phyloP scores from a whole-genome alignment of 1,284 basidiomycete species.

The Moesziomyces sp. region DNA sequence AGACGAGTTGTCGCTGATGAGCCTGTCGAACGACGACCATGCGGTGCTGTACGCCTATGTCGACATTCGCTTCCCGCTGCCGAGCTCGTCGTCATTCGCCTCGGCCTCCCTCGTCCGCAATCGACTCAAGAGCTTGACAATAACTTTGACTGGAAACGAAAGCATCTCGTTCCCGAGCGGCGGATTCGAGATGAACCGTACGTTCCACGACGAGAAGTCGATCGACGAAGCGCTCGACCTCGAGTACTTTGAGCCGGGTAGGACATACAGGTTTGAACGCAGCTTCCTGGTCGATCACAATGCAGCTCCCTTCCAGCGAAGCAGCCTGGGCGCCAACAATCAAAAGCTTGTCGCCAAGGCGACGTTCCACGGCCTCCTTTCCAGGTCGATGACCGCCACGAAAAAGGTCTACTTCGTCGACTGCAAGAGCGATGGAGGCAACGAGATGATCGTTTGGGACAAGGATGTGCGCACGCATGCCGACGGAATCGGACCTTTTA shows the following conservation, averaged over 20 bases:
- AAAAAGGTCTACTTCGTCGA: conserved; percentile 41
- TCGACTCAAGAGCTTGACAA: conserved; percentile 28
- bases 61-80: conserved; percentile 14
- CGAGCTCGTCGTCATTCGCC: conserved; percentile 7
- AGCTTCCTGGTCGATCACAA: conserved; percentile 33
- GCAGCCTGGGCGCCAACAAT: conserved; percentile 26
- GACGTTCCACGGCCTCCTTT: conserved; percentile 17
- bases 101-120: conserved; percentile 14
- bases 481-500: conserved; percentile 28
- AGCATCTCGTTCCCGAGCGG: conserved; percentile 34
- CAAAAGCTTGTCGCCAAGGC: conserved; percentile 34
- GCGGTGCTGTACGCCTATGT: conserved; percentile 34
- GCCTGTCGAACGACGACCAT: conserved; percentile 22
- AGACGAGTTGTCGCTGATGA: conserved; percentile 6
- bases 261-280: conserved; percentile 29
- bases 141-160: conserved; percentile 21
- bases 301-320: conserved; percentile 24
- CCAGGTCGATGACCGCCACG: conserved; percentile 18
- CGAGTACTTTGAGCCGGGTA: conserved; percentile 22
- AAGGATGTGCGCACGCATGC: conserved; percentile 25
- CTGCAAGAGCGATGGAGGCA: conserved; percentile 28
- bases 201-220: conserved; percentile 17
- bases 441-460: conserved; percentile 38
- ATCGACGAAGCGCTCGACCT: conserved; percentile 21
- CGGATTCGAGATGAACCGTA: conserved; percentile 14